phyloP scores from a whole-genome alignment of 345 rosid species.

The Abelmoschus esculentus region DNA sequence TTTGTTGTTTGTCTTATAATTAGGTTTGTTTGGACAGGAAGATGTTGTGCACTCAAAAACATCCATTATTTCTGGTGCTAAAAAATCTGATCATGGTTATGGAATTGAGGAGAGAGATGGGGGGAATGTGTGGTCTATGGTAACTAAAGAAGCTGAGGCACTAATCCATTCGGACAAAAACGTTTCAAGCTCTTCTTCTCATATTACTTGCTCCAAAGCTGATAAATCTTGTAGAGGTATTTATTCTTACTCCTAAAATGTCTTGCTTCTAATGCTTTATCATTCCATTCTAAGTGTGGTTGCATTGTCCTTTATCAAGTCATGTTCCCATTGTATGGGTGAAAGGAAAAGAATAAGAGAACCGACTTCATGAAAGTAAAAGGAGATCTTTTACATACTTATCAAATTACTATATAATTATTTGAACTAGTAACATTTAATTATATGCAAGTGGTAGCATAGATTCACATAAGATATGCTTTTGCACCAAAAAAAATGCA shows the following conservation, averaged over 20 bases:
- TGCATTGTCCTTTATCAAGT: not conserved
- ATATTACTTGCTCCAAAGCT: slow-evolving; percentile 20
- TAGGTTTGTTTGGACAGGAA: slow-evolving; percentile 18
- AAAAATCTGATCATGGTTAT: not conserved
- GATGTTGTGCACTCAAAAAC: slow-evolving; percentile 1
- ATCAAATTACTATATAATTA: not conserved
- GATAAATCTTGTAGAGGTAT: slow-evolving; percentile 33
- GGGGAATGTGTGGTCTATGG: slow-evolving; percentile 17
- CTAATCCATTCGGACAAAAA: slow-evolving; percentile 20
- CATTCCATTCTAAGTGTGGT: not conserved
- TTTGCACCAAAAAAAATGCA: not conserved
- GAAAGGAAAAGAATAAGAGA: not conserved
- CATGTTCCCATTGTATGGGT: not conserved
- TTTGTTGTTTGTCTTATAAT: not conserved
- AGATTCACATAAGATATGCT: not conserved
- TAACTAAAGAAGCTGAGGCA: slow-evolving; percentile 25
- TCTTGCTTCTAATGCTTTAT: not conserved
- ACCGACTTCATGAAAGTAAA: not conserved
- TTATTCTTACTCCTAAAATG: not conserved
- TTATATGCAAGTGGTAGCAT: not conserved
- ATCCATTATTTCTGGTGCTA: slow-evolving; percentile 10
- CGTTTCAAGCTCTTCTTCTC: slow-evolving; percentile 14
- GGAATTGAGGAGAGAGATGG: slow-evolving; percentile 15
- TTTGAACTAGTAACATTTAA: not conserved
- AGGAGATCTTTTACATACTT: not conserved